Conservation (phyloP, 179 eudicot genomes). For the Silene noctiflora region DNA sequence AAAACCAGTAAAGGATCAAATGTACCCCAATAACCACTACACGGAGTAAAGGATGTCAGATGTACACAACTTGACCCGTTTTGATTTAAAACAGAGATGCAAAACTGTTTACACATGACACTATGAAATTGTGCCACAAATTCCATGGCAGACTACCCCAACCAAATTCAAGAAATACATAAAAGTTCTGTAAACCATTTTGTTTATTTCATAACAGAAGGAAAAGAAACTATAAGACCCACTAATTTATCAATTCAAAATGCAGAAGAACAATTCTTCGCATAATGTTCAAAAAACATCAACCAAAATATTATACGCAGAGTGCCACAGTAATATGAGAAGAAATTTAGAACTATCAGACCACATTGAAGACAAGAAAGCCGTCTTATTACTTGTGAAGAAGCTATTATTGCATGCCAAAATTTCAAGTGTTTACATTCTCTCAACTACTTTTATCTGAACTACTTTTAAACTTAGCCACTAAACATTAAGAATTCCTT, state of each 20-base stretch:
- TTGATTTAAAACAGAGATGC: background rate
- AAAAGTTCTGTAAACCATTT: background rate
- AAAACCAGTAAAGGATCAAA: background rate
- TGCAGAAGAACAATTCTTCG: background rate
- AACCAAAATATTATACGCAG: background rate
- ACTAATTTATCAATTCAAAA: background rate
- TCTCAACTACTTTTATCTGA: background rate
- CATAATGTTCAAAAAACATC: background rate
- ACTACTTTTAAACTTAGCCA: background rate
- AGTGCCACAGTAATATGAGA: background rate
- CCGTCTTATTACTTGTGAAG: background rate
- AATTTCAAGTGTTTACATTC: background rate
- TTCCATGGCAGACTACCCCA: background rate
- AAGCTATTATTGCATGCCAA: background rate
- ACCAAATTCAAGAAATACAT: background rate
- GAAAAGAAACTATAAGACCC: background rate
- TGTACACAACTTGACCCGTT: background rate
- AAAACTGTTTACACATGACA: background rate
- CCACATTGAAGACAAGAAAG: slow-evolving; percentile 1
- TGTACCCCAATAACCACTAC: background rate
- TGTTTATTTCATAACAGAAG: background rate
- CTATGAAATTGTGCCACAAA: background rate
- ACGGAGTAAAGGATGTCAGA: background rate
- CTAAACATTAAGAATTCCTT: background rate
- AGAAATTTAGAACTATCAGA: background rate